These are phyloP conservation scores for Immersiporthe knoxdaviesiana DNA, from an alignment of 2,329 filamentous ascomycete genomes.

Conservation along the genomic window DNA sequence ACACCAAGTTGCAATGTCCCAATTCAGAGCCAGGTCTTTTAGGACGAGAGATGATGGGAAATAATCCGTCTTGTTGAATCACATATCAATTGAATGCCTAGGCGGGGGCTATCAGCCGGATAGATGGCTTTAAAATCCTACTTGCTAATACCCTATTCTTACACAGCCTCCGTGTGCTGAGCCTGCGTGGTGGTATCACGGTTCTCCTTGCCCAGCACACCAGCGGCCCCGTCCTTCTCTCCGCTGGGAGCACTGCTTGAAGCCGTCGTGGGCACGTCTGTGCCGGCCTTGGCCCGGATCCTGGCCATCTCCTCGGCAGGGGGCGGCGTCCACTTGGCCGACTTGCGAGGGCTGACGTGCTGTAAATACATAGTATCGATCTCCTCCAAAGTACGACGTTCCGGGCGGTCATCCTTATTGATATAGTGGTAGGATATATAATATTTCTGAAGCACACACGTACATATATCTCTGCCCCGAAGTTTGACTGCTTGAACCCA, in stretches of 20 bases:
- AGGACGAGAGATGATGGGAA: too few relatives aligned
- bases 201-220: background rate
- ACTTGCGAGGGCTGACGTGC: constrained; percentile 65
- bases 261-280: constrained; percentile 32
- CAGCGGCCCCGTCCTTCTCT: background rate
- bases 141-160: background rate
- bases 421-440: too few relatives aligned
- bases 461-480: too few relatives aligned
- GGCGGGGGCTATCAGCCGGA: too few relatives aligned
- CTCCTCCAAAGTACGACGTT: too few relatives aligned
- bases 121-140: too few relatives aligned
- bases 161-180: constrained; percentile 20
- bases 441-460: too few relatives aligned
- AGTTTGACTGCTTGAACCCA: too few relatives aligned
- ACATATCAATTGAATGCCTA: background rate
- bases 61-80: too few relatives aligned
- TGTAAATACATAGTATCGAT: constrained; percentile 79
- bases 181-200: background rate
- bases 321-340: constrained; percentile 55
- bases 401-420: too few relatives aligned
- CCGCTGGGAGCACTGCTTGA: background rate
- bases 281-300: constrained; percentile 47
- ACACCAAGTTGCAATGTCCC: background rate
- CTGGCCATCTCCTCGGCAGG: constrained; percentile 48
- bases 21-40: too few relatives aligned